Evolutionary conservation across 2,329 filamentous ascomycete species (phyloP).

Genomic region (Colletotrichum sp.): DNA sequence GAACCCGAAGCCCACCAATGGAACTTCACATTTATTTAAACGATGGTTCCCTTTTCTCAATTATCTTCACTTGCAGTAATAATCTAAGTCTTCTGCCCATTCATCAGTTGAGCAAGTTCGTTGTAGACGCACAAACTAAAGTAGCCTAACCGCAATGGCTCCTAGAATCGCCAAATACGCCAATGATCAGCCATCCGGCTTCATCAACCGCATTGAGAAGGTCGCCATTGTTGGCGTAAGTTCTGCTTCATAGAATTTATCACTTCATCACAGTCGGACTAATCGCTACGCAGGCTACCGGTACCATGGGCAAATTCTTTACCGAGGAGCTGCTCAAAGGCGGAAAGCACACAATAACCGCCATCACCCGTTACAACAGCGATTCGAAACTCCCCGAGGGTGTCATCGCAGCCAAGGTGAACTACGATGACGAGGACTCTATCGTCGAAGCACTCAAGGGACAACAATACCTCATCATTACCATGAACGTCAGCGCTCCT

Average conservation of each 20-base stretch:
- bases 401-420: conserved; percentile 43
- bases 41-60: not conserved
- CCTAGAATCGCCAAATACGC: conserved; percentile 27
- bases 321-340: conserved; percentile 47
- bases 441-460: conserved; percentile 54
- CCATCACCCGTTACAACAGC: conserved; percentile 53
- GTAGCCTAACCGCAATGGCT: not conserved
- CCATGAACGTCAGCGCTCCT: conserved; percentile 45
- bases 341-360: conserved; percentile 58
- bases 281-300: conserved; percentile 36
- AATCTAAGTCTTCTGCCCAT: not conserved
- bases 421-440: conserved; percentile 46
- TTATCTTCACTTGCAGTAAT: not conserved
- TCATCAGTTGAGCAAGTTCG: not conserved
- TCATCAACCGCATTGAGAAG: conserved; percentile 45
- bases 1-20: not conserved
- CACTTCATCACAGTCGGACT: not conserved
- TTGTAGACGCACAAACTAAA: not conserved
- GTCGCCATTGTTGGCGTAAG: conserved; percentile 55
- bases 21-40: not conserved
- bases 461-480: conserved; percentile 61
- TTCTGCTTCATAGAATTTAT: not conserved
- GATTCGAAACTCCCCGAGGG: conserved; percentile 45
- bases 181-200: conserved; percentile 39
- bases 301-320: conserved; percentile 46